phyloP scores from a whole-genome alignment of 1,139 yeast species.

The Protomyces macrosporus region DNA sequence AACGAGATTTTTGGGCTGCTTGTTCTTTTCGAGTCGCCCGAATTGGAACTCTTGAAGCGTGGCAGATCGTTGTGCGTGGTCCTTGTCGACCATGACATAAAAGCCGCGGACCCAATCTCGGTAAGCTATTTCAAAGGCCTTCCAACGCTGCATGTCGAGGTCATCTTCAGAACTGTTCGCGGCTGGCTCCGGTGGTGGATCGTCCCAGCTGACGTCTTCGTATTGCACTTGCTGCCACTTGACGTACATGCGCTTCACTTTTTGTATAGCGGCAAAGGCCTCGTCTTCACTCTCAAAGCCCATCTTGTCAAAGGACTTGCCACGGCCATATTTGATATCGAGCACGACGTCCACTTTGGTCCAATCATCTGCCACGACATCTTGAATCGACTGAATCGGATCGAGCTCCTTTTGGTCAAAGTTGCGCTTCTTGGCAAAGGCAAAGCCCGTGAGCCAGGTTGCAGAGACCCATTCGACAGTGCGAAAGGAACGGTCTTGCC shows the following conservation, averaged over 20 bases:
- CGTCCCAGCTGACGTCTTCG: constrained; percentile 31
- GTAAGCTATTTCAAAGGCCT: constrained; percentile 29
- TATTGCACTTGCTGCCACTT: constrained; percentile 32
- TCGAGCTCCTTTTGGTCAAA: constrained; percentile 29
- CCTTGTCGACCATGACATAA: constrained; percentile 25
- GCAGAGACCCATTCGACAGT: constrained; percentile 32
- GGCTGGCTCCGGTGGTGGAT: constrained; percentile 20
- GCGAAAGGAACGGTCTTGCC: constrained; percentile 29
- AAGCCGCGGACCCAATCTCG: constrained; percentile 29
- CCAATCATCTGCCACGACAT: constrained; percentile 30
- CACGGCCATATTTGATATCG: constrained; percentile 28
- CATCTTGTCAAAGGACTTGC: constrained; percentile 23
- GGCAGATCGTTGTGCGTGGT: constrained; percentile 6
- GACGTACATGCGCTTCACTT: constrained; percentile 26
- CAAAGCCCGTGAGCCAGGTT: constrained; percentile 30
- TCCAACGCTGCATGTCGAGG: constrained; percentile 15
- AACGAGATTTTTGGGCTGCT: constrained; percentile 16
- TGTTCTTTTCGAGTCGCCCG: constrained; percentile 16
- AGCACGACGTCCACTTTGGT: constrained; percentile 29
- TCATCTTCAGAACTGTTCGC: background rate
- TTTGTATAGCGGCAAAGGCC: constrained; percentile 27
- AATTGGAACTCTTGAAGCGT: constrained; percentile 6
- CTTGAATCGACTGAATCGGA: constrained; percentile 14
- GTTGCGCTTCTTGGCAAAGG: constrained; percentile 17
- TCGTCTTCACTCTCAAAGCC: constrained; percentile 28